Evolutionary conservation across 257 asterid species (phyloP), one percentile per base, ranked within the genome.

Genomic region (Echites panduratus): DNA sequence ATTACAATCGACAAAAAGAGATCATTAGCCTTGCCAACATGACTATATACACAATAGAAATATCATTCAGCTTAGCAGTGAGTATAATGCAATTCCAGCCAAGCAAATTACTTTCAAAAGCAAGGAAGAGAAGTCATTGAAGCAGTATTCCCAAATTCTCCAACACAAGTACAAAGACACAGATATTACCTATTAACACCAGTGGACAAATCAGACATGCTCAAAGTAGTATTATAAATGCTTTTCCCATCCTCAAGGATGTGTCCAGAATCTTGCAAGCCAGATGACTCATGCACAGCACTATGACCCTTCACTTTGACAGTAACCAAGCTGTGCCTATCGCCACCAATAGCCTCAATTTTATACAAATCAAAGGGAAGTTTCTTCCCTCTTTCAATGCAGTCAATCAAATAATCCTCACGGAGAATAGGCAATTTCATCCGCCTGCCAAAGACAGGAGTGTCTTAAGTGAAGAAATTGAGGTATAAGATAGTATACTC

Each of bases 181-280:
- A n/a, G n/a, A n/a, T n/a, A n/a, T n/a, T n/a, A 93, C 99, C 98
- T 92, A 79, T 95, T 95, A 70, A 88, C 54, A 71, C 99, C 99
- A 22, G 96, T 90, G 65, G 96, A 84, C 73, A 95, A 88, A 79
- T 92, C 98, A 41, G 99, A 95, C 88, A 92, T 82, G 82, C 84
- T 95, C 82, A 95, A 77, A 43, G 97, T 95, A 38, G 99, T 90
- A 74, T 92, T 95, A 68, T 95, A 95, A 56, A 95, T 90, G 81
- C 90, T 86, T 70, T 84, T 95, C 78, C 85, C 89, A 61, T 87
- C 98, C 87, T 83, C 96, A 59, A 95, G 97, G 79, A 92, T 89
- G 86, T 95, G 98, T 10, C 98, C 99, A 70, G 89, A 84, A 85
- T 90, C 98, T 84, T 92, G 91, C 79, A 95, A 87, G 74, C 94